Base-by-base conservation (phyloP, 495 filamentous ascomycete species). In the Chlorociboria aeruginascens region DNA sequence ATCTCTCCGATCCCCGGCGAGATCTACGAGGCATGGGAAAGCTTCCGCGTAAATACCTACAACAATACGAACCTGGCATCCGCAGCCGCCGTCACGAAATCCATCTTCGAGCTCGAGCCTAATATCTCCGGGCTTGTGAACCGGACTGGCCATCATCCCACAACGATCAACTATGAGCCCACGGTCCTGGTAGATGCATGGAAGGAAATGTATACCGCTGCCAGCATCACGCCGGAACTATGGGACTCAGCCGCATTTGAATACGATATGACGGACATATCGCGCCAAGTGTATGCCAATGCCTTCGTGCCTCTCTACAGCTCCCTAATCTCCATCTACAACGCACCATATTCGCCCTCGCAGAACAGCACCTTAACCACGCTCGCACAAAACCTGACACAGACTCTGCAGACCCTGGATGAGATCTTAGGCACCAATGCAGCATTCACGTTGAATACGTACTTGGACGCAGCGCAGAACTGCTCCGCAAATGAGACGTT, bases 221-320 rank as follows among this genome's bases (percentile, higher is more conserved):
- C 67, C 6, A 25, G 41, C 16, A 48, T 49, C 10, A 30, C 55
- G 8, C 57, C 62, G 1, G 36, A 10, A 4, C 52, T 77, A 7
- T 76, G 70, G 68, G 42, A 49, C 7, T 69, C 72, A 51, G 58
- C 68, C 30, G 61, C 68, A 3, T 77, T 67, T 50, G 55, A 61
- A 17, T 66, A 72, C 45, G 73, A 77, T 34, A 59, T 75, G 40
- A 67, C 73, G 11, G 73, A 77, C 51, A 58, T 73, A 20, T 70
- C 70, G 6, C 67, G 71, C 8, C 72, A 77, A 49, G 66, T 76
- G 25, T 44, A 73, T 32, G 62, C 61, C 33, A 74, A 76, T 49
- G 59, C 60, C 14, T 77, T 76, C 48, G 64, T 63, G 10, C 50
- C 61, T 0, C 13, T 63, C 0, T 74, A 77, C 47, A 47, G 38